These are phyloP conservation scores for Nitzschia sp. DNA, from an alignment of 108 stramenopile genomes.

Conservation along the genomic window DNA sequence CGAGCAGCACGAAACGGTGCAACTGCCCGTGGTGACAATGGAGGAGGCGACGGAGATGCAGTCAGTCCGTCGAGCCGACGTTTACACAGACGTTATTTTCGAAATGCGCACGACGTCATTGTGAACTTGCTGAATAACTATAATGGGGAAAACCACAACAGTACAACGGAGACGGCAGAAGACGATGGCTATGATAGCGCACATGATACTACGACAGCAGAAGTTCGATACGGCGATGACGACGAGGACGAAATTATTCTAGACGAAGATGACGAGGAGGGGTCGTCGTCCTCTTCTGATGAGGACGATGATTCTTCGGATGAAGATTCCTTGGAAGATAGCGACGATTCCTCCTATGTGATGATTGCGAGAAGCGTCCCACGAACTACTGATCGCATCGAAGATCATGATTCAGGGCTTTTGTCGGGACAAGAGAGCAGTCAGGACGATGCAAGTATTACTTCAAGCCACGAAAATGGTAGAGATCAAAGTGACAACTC, in stretches of 20 bases:
- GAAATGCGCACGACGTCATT: background rate
- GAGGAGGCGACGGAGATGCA: background rate
- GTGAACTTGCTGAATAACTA: background rate
- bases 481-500: background rate
- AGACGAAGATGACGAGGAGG: constrained; percentile 8
- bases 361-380: no score
- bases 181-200: constrained; percentile 4
- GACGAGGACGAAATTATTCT: no score
- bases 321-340: constrained; percentile 1
- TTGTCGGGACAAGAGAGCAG: no score
- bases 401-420: no score
- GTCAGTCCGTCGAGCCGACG: background rate
- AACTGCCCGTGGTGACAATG: background rate
- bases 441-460: background rate
- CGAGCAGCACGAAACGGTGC: constrained; percentile 5
- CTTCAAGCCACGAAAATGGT: background rate
- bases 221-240: constrained; percentile 9
- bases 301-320: constrained; percentile 8
- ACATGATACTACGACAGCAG: constrained; percentile 7
- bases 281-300: background rate
- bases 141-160: background rate
- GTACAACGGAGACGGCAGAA: background rate
- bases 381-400: no score
- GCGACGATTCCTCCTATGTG: constrained; percentile 9
- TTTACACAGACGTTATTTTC: background rate